These are phyloP conservation scores for Cladosporium sp. DNA, from an alignment of 2,329 filamentous ascomycete genomes.

Conservation along the genomic window DNA sequence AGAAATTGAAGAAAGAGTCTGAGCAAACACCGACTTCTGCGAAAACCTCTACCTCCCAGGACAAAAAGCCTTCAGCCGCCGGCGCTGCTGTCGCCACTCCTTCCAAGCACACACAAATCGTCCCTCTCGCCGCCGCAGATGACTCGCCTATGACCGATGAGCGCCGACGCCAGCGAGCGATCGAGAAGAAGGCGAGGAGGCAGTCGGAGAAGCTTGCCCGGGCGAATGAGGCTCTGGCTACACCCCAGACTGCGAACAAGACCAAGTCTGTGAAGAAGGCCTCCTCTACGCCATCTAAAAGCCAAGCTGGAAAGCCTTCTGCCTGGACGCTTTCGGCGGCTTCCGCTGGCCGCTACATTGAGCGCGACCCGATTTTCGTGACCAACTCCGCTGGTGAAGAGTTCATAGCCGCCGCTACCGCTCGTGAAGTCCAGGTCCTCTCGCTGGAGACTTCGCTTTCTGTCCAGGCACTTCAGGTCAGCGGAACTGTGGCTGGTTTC, in stretches of 20 bases:
- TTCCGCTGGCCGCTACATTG: slow-evolving; percentile 52
- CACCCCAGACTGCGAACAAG: slow-evolving; percentile 1
- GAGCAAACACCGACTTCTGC: slow-evolving; percentile 4
- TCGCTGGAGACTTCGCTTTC: slow-evolving; percentile 77
- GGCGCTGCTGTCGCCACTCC: neutral
- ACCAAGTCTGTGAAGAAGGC: slow-evolving; percentile 6
- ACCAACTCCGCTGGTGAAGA: slow-evolving; percentile 36
- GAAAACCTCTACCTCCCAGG: neutral
- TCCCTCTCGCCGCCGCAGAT: neutral
- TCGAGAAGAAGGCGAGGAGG: slow-evolving; percentile 21
- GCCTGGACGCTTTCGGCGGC: slow-evolving; percentile 48
- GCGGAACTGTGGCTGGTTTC: slow-evolving; percentile 45
- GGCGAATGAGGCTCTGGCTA: neutral
- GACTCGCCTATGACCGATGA: neutral
- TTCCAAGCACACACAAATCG: neutral
- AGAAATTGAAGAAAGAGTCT: slow-evolving; percentile 7
- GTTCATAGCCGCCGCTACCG: slow-evolving; percentile 28
- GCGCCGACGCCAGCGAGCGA: slow-evolving; percentile 14
- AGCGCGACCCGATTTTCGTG: slow-evolving; percentile 55
- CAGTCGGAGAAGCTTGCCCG: slow-evolving; percentile 13
- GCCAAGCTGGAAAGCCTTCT: slow-evolving; percentile 5
- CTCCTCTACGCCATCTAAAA: slow-evolving; percentile 2
- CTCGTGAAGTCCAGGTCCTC: slow-evolving; percentile 39
- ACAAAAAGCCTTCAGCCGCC: neutral
- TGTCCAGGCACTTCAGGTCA: slow-evolving; percentile 40